Percentiles rank a stretch among this genome's conserved stretches.
These are phyloP conservation scores for Coemansia sp. DNA, from an alignment of 192 early-diverging fungal genomes.

Conservation along the genomic window DNA sequence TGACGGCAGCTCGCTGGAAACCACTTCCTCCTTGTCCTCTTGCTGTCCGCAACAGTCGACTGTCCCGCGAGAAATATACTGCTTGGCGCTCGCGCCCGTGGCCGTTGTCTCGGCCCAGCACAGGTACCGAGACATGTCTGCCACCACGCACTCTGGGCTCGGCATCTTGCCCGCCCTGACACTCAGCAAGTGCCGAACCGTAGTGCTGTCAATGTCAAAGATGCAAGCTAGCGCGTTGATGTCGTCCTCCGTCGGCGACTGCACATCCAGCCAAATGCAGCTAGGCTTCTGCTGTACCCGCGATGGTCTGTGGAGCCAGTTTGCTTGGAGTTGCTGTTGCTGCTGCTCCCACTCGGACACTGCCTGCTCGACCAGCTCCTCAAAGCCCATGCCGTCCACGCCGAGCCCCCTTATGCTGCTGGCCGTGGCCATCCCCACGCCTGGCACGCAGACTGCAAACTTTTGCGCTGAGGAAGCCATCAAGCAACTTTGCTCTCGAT, in stretches of 20 bases:
- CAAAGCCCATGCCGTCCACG: constrained; percentile 9
- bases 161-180: neutral
- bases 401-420: constrained; percentile 15
- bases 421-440: constrained; percentile 14
- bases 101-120: constrained; percentile 47
- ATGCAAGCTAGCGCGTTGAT: constrained; percentile 33
- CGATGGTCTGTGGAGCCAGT: neutral
- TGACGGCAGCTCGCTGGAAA: neutral
- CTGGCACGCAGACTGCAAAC: constrained; percentile 40
- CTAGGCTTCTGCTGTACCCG: neutral
- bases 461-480: constrained; percentile 5
- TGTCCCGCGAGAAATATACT: constrained; percentile 29
- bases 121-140: constrained; percentile 28
- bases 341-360: constrained; percentile 8
- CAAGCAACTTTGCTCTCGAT: neutral
- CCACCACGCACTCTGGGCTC: constrained; percentile 20
- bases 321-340: neutral
- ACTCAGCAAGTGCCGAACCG: constrained; percentile 2
- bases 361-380: constrained; percentile 22
- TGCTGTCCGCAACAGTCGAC: constrained; percentile 1
- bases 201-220: constrained; percentile 30
- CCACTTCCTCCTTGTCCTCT: neutral
- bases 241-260: constrained; percentile 20
- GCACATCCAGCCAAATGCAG: constrained; percentile 43
- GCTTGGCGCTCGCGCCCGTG: constrained; percentile 4